Conservation (phyloP, 1,139 yeast genomes). For the Yamadazyma aaseri region DNA sequence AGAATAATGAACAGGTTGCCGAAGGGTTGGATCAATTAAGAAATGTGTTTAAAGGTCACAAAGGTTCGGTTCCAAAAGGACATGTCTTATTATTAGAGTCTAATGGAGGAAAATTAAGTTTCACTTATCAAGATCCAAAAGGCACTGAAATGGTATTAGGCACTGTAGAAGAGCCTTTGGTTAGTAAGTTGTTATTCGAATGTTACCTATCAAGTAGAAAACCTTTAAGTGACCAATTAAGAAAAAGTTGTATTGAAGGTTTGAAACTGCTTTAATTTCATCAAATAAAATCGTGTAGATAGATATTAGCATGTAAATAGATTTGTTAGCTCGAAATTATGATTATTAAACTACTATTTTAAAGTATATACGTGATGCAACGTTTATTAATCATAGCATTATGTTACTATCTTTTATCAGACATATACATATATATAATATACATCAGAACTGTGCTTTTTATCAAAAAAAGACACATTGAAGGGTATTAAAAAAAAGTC, state of each 20-base stretch:
- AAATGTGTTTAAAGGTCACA: slow-evolving; percentile 44
- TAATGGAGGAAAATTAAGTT: slow-evolving; percentile 42
- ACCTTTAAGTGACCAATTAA: slow-evolving; percentile 53
- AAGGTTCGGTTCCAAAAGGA: slow-evolving; percentile 67
- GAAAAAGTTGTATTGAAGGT: slow-evolving; percentile 35
- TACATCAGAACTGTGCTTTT: slow-evolving; percentile 1
- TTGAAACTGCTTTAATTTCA: slow-evolving; percentile 11
- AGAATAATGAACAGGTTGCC: slow-evolving; percentile 37
- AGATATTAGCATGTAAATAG: slow-evolving; percentile 2
- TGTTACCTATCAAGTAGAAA: slow-evolving; percentile 60
- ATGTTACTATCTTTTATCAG: not conserved
- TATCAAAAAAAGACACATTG: slow-evolving; percentile 5
- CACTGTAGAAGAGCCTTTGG: slow-evolving; percentile 44
- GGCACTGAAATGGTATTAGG: slow-evolving; percentile 43
- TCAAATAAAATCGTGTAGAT: not conserved
- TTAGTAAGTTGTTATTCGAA: slow-evolving; percentile 54
- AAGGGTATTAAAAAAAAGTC: slow-evolving; percentile 6
- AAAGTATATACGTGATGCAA: not conserved
- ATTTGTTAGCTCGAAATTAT: too few species aligned
- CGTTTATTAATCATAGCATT: too few species aligned
- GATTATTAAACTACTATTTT: not conserved
- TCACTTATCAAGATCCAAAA: slow-evolving; percentile 40
- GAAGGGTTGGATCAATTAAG: slow-evolving; percentile 58
- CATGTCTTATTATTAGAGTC: slow-evolving; percentile 51
- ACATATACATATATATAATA: slow-evolving; percentile 1